Evolutionary conservation across 208 protist species (phyloP), one percentile per base, ranked within the genome.

Genomic region (Leishmania tropica): DNA sequence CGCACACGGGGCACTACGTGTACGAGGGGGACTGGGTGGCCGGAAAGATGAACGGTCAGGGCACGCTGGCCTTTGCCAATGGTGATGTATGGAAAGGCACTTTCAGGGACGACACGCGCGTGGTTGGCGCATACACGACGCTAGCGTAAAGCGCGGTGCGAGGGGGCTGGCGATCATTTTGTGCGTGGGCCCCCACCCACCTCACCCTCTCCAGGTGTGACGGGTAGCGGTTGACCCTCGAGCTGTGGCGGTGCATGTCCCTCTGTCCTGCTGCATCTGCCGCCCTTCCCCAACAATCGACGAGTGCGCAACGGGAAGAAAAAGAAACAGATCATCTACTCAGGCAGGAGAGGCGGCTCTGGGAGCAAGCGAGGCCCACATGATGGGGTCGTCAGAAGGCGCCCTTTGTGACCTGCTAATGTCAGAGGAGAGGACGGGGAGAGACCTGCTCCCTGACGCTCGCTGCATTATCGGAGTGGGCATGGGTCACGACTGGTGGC

Each of bases 1-100:
- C 89, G 17, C 56, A 87, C 53, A 81, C 60, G 45, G 84, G 85
- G 35, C 74, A 24, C 10, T 93, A 91, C 81, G 76, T 88, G 58
- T 97, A 93, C 74, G 93, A 96, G 53, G 93, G 93, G 4, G 76
- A 73, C 67, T 97, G 94, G 94, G 31, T 80, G 47, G 82, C 83
- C 10, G 94, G 92, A 0, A 76, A 78, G 37, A 94, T 95, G 85
- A 79, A 95, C 60, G 94, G 94, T 1, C 64, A 79, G 10, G 94
- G 92, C 15, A 87, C 77, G 15, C 47, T 97, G 42, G 80, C 80
- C 65, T 97, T 92, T 83, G 81, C 83, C 10, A 94, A 96, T 48
- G 92, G 92, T n/a, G 90, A 94, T 81, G 85, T 93, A 31, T 96
- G 92, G 91, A 78, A 88, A 28, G 93, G 93, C 21, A 70, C 72